phyloP scores from a whole-genome alignment of 768 basidiomycete species.

The Mycena capillaripes region DNA sequence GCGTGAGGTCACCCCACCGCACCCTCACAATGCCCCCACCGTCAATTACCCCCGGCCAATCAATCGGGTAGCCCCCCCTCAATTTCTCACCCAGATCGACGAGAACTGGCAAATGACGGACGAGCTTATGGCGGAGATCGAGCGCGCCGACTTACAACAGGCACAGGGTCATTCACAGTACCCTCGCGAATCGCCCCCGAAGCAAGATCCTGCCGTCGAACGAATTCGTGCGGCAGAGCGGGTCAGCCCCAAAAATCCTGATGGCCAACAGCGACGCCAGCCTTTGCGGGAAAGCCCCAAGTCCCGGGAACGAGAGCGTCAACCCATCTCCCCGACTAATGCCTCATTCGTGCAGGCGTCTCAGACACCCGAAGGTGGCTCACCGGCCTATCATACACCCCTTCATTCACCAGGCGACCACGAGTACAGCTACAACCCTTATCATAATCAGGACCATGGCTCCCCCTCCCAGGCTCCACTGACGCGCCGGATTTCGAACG shows the following conservation, averaged over 20 bases:
- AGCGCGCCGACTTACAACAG: slow-evolving; percentile 77
- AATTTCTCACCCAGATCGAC: slow-evolving; percentile 71
- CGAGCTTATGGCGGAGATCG: slow-evolving; percentile 79
- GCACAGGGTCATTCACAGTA: slow-evolving; percentile 60
- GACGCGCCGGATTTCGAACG: slow-evolving; percentile 58
- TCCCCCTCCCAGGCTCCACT: slow-evolving; percentile 49
- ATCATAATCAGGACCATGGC: slow-evolving; percentile 45
- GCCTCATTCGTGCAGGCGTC: slow-evolving; percentile 55
- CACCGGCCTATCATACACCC: slow-evolving; percentile 28
- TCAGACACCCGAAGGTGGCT: slow-evolving; percentile 65
- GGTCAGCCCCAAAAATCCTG: slow-evolving; percentile 68
- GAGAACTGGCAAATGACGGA: slow-evolving; percentile 78
- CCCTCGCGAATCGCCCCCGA: slow-evolving; percentile 62
- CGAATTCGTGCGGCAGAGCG: slow-evolving; percentile 66
- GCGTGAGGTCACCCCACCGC: slow-evolving; percentile 45
- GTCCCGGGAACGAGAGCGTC: slow-evolving; percentile 35
- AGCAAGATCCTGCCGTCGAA: slow-evolving; percentile 67
- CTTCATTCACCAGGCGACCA: slow-evolving; percentile 30
- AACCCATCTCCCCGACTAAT: slow-evolving; percentile 41
- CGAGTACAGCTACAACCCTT: slow-evolving; percentile 31
- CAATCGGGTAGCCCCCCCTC: slow-evolving; percentile 66
- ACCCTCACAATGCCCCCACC: slow-evolving; percentile 44
- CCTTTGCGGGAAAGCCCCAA: slow-evolving; percentile 58
- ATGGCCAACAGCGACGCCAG: slow-evolving; percentile 50
- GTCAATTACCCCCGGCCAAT: slow-evolving; percentile 68